A percentile compares a stretch with the other conserved stretches of the same genome.
Evolutionary conservation across 495 filamentous ascomycete species (phyloP).

Genomic region (Pyronema domesticum): DNA sequence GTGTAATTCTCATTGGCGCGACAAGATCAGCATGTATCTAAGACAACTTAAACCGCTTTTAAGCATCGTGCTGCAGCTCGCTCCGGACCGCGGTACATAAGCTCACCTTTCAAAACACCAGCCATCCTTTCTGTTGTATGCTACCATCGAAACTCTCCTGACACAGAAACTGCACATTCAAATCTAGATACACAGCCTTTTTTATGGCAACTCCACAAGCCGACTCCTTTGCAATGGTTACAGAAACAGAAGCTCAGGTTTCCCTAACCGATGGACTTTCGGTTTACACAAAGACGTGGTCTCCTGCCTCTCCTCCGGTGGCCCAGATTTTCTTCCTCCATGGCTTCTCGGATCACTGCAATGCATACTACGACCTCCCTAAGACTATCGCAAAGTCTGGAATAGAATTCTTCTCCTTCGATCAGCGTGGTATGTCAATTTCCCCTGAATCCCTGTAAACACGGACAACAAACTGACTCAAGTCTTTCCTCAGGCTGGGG

Average conservation of each 20-base stretch:
- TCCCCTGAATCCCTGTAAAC: slow-evolving; percentile 23
- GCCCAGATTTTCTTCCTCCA: slow-evolving; percentile 66
- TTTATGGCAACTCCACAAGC: too few relatives aligned
- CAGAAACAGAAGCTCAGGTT: background rate
- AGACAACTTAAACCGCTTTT: too few relatives aligned
- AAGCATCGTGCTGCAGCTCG: too few relatives aligned
- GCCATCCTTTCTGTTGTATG: too few relatives aligned
- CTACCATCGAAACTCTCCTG: too few relatives aligned
- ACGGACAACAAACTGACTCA: background rate
- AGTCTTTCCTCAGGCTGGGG: slow-evolving; percentile 34
- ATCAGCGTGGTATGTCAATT: slow-evolving; percentile 55
- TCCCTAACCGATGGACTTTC: slow-evolving; percentile 33
- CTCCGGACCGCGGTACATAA: too few relatives aligned
- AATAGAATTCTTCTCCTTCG: slow-evolving; percentile 55
- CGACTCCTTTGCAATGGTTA: too few relatives aligned
- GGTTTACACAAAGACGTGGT: slow-evolving; percentile 73
- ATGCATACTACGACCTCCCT: slow-evolving; percentile 55
- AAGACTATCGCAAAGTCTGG: slow-evolving; percentile 46
- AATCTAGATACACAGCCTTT: too few relatives aligned
- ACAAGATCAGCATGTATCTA: too few relatives aligned
- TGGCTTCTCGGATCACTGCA: slow-evolving; percentile 73
- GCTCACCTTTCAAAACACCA: too few relatives aligned
- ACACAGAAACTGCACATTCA: too few relatives aligned
- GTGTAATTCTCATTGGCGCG: too few relatives aligned
- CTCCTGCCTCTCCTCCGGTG: slow-evolving; percentile 36